A percentile compares a stretch with the other conserved stretches of the same genome.
phyloP scores from a whole-genome alignment of 2,329 filamentous ascomycete species.

The Fusarium algeriense region DNA sequence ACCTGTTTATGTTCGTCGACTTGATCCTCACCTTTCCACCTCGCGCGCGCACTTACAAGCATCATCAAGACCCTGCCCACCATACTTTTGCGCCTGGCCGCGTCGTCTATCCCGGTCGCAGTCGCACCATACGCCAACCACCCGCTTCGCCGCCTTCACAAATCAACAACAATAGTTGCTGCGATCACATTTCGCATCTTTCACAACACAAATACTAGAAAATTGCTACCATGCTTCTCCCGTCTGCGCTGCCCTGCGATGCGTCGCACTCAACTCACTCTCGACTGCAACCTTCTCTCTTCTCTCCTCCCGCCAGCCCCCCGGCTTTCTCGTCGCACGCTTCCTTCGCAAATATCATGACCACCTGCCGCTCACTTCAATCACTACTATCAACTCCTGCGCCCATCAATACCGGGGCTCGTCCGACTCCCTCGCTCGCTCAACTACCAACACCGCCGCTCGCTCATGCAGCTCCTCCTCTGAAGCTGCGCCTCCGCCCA shows the following conservation, averaged over 20 bases:
- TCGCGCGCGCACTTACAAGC: slow-evolving; percentile 13
- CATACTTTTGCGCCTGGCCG: slow-evolving; percentile 36
- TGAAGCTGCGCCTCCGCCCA: slow-evolving; percentile 68
- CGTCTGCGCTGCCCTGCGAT: slow-evolving; percentile 70
- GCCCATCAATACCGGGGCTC: slow-evolving; percentile 53
- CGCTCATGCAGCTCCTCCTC: slow-evolving; percentile 61
- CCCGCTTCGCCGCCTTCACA: slow-evolving; percentile 10
- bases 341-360: slow-evolving; percentile 67
- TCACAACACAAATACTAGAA: slow-evolving; percentile 11
- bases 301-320: slow-evolving; percentile 70
- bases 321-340: slow-evolving; percentile 60
- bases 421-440: slow-evolving; percentile 37
- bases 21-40: neutral
- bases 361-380: slow-evolving; percentile 71
- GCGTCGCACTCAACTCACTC: slow-evolving; percentile 59
- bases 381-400: slow-evolving; percentile 63
- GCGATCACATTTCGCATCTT: neutral
- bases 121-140: slow-evolving; percentile 44
- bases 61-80: slow-evolving; percentile 1
- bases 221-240: slow-evolving; percentile 65
- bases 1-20: neutral
- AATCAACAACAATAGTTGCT: slow-evolving; percentile 20
- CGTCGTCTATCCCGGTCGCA: slow-evolving; percentile 36
- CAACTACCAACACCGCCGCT: slow-evolving; percentile 69
- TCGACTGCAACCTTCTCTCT: slow-evolving; percentile 64